phyloP scores from a whole-genome alignment of 768 basidiomycete species.

The Heimioporus sp. region DNA sequence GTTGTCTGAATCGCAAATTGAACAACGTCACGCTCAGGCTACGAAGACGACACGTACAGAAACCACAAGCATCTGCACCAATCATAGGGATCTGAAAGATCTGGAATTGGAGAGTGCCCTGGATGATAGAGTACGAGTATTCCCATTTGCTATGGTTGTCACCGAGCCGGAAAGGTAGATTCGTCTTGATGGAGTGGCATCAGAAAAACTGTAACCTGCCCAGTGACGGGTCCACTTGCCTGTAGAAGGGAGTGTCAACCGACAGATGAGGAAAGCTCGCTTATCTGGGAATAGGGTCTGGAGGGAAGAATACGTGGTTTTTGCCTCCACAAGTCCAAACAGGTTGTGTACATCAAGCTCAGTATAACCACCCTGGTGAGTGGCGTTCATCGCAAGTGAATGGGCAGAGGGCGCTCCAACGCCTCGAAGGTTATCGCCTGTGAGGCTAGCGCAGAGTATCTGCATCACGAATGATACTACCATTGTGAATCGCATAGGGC shows the following conservation, averaged over 20 bases:
- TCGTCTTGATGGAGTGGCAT: constrained; percentile 15
- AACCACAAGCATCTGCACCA: constrained; percentile 60
- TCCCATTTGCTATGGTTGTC: constrained; percentile 74
- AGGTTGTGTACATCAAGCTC: constrained; percentile 69
- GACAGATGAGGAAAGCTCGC: constrained; percentile 66
- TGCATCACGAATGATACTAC: constrained; percentile 28
- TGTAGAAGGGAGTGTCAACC: constrained; percentile 62
- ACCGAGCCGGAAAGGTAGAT: constrained; percentile 48
- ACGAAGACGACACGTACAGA: constrained; percentile 12
- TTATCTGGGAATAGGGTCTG: constrained; percentile 50
- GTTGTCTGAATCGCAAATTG: constrained; percentile 24
- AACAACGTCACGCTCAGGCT: neutral
- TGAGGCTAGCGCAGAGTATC: neutral
- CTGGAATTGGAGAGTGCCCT: constrained; percentile 81
- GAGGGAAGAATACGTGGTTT: constrained; percentile 58
- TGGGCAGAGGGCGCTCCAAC: constrained; percentile 48
- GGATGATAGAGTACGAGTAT: constrained; percentile 64
- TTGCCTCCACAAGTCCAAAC: constrained; percentile 68
- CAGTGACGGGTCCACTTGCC: constrained; percentile 72
- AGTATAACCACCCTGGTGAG: constrained; percentile 55
- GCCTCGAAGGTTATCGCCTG: constrained; percentile 30
- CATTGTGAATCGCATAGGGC: constrained; percentile 72
- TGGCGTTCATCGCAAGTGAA: constrained; percentile 66
- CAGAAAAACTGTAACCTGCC: constrained; percentile 32
- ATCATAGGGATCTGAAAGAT: constrained; percentile 79